These are phyloP conservation scores for Podaxis mareebaensis DNA, from an alignment of 768 basidiomycete species.

Conservation along the genomic window DNA sequence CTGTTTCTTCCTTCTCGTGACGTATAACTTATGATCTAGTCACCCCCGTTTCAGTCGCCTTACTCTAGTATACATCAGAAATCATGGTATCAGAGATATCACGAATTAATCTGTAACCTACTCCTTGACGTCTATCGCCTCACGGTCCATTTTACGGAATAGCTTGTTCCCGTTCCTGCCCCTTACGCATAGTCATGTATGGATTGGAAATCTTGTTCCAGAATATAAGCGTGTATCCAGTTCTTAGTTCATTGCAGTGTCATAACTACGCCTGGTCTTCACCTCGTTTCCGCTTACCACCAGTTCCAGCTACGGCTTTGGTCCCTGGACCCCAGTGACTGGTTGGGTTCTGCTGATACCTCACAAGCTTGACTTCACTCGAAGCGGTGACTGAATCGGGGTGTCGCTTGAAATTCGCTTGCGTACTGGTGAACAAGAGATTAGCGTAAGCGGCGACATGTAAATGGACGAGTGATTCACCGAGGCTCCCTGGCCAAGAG, in stretches of 20 bases:
- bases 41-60: background rate
- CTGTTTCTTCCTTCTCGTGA: constrained; percentile 10
- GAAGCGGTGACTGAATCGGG: constrained; percentile 60
- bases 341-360: constrained; percentile 91
- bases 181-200: background rate
- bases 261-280: background rate
- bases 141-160: background rate
- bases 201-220: background rate
- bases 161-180: background rate
- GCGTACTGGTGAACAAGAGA: constrained; percentile 35
- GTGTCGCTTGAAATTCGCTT: constrained; percentile 79
- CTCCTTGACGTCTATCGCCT: background rate
- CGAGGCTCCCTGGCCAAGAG: constrained; percentile 68
- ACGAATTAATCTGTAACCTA: constrained; percentile 9
- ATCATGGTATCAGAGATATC: constrained; percentile 14
- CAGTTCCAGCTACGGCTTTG: constrained; percentile 40
- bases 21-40: constrained; percentile 1
- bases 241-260: background rate
- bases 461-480: constrained; percentile 38
- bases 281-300: constrained; percentile 8
- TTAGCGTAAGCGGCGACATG: background rate
- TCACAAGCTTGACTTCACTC: constrained; percentile 73
- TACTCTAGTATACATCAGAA: constrained; percentile 6
- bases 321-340: constrained; percentile 90
- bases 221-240: background rate